Conservation (phyloP, 2,329 filamentous ascomycete species). For the Fusarium nematophilum region DNA sequence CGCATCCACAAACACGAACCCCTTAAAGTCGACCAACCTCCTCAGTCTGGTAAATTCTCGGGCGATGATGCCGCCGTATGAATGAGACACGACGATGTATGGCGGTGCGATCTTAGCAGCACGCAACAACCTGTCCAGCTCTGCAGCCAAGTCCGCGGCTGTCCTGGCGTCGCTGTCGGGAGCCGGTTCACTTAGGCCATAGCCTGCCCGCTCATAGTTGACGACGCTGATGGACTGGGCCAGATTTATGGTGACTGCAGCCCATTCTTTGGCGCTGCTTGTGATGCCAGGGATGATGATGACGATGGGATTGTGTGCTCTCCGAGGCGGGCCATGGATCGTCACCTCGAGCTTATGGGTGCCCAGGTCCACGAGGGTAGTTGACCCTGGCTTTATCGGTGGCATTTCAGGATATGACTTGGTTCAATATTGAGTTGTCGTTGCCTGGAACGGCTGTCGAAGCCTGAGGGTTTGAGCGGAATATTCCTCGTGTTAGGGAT, state of each 20-base stretch:
- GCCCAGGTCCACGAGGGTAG: slow-evolving; percentile 11
- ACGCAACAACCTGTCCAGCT: slow-evolving; percentile 16
- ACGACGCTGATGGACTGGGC: slow-evolving; percentile 14
- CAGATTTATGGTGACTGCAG: slow-evolving; percentile 7
- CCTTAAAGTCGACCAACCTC: slow-evolving; percentile 22
- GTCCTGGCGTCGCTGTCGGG: slow-evolving; percentile 3
- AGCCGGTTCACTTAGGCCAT: slow-evolving; percentile 13
- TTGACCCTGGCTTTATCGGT: too few relatives aligned
- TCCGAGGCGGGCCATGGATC: slow-evolving; percentile 17
- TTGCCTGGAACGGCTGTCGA: too few relatives aligned
- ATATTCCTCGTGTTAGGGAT: too few relatives aligned
- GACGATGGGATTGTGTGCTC: slow-evolving; percentile 27
- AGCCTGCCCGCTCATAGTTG: slow-evolving; percentile 23
- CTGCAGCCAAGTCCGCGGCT: slow-evolving; percentile 5
- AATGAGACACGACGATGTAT: slow-evolving; percentile 23
- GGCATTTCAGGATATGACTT: too few relatives aligned
- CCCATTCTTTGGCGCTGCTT: slow-evolving; percentile 30
- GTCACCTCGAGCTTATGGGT: slow-evolving; percentile 11
- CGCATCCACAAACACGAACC: slow-evolving; percentile 25
- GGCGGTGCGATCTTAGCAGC: slow-evolving; percentile 21
- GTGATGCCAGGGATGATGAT: slow-evolving; percentile 22
- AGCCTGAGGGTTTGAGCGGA: too few relatives aligned
- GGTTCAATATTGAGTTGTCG: too few relatives aligned
- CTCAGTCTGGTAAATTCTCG: slow-evolving; percentile 16
- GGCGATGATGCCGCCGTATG: neutral